Conservation (phyloP, 1,284 basidiomycete genomes). For the Pulchroboletus neoregius region DNA sequence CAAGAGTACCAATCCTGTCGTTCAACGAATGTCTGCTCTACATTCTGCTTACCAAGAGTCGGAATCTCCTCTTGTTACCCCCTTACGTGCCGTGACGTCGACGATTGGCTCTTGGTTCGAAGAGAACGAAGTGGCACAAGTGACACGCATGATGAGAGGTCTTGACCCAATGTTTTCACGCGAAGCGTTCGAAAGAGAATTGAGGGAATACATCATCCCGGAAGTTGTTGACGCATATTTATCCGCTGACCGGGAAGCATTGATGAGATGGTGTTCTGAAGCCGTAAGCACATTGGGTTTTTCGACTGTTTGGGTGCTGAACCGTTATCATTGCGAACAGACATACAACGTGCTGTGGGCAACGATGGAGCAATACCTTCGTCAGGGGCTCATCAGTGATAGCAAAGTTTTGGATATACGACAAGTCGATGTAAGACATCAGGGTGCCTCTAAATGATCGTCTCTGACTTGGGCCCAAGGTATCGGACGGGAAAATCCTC, state of each 20-base stretch:
- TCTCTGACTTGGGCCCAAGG: constrained; percentile 37
- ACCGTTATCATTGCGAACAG: constrained; percentile 38
- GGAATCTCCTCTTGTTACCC: constrained; percentile 85
- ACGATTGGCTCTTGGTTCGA: constrained; percentile 90
- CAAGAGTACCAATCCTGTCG: constrained; percentile 70
- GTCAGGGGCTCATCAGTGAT: constrained; percentile 85
- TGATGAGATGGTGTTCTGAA: constrained; percentile 94
- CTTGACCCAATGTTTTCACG: constrained; percentile 87
- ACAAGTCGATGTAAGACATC: constrained; percentile 79
- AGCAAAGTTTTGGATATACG: constrained; percentile 93
- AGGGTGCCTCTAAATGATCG: not conserved
- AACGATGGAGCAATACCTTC: constrained; percentile 92
- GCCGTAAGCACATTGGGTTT: constrained; percentile 59
- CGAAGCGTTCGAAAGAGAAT: constrained; percentile 84
- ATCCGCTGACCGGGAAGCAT: constrained; percentile 79
- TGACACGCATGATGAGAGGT: constrained; percentile 80
- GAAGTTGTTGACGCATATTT: constrained; percentile 97
- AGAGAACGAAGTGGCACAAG: constrained; percentile 96
- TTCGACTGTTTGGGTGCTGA: not conserved
- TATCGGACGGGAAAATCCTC: constrained; percentile 79
- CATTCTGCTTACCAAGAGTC: constrained; percentile 86
- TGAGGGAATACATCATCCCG: constrained; percentile 96
- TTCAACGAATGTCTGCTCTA: constrained; percentile 59
- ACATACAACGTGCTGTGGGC: constrained; percentile 98
- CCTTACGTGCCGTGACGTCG: constrained; percentile 79